Evolutionary conservation across 306 rosid species (phyloP).

Genomic region (Rosa multiflora): DNA sequence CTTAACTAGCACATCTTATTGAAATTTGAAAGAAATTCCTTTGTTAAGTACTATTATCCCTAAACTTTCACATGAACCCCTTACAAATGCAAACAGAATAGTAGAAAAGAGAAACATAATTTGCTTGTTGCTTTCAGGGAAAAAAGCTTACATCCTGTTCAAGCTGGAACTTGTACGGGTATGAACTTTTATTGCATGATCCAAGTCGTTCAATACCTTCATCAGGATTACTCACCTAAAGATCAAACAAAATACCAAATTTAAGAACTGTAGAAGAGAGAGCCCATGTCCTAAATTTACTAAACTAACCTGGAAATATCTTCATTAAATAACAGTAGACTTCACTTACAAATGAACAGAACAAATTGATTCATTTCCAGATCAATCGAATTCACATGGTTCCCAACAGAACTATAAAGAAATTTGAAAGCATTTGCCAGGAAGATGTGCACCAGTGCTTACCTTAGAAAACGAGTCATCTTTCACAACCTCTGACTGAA

Average conservation of each 20-base stretch:
- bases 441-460: constrained; percentile 12
- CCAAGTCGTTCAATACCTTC: constrained; percentile 27
- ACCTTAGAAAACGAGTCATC: constrained; percentile 39
- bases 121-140: not conserved
- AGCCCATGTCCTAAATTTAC: not conserved
- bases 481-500: constrained; percentile 11
- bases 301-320: not conserved
- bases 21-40: not conserved
- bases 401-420: not conserved
- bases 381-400: not conserved
- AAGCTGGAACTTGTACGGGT: constrained; percentile 53
- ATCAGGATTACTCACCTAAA: constrained; percentile 39
- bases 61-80: not conserved
- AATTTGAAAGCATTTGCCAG: not conserved
- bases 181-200: constrained; percentile 31
- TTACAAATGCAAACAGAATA: not conserved
- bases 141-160: constrained; percentile 69
- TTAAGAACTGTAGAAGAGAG: not conserved
- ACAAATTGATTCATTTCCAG: not conserved
- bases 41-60: not conserved
- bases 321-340: not conserved
- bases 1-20: not conserved
- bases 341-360: not conserved
- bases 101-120: constrained; percentile 2
- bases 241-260: constrained; percentile 22